Evolutionary conservation across 2,329 filamentous ascomycete species (phyloP), one percentile per base, ranked within the genome.

Genomic region (Aspergillus tamarii): DNA sequence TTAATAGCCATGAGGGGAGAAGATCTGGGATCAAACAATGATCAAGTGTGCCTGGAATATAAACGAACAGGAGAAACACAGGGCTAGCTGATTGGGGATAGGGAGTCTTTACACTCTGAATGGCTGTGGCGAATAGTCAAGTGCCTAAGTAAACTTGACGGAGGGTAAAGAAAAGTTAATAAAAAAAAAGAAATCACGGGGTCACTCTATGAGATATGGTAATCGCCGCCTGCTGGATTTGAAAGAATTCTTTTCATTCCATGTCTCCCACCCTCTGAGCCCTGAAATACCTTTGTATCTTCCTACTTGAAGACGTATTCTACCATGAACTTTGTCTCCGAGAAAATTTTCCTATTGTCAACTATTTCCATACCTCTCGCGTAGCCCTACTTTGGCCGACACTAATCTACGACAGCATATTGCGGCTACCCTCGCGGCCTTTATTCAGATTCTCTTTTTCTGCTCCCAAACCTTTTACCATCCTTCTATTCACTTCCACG

Each of bases 301-400:
- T 23, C 28, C 26, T 46, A 36, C 32, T n/a, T 43, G 52, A 34
- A 45, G 32, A 30, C 41, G 53, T 34, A 30, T n/a, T 53, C 53
- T 69, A 70, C 50, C 64, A 71, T 69, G 68, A 65, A 59, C 59
- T 66, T 67, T 58, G 61, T 64, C 53, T 68, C 66, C 52, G 63
- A 68, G 54, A 59, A 59, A 52, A 32, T 57, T 28, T 69, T 64
- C 41, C 55, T 66, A 59, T 61, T 66, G 21, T 64, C 64, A 19
- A 62, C 65, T 32, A 60, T 59, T 36, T 66, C 64, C 57, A 68
- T 71, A 69, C 69, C 68, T 32, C 59, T 66, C 32, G 59, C 63
- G 67, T 70, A 69, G 65, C 56, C 41, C 23, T 34, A 32, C 56
- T 50, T 52, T 21, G 23, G n/a, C 21, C 30, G 36, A 41, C 39